phyloP scores from a whole-genome alignment of 345 rosid species.

The Moricandia moricandioides region DNA sequence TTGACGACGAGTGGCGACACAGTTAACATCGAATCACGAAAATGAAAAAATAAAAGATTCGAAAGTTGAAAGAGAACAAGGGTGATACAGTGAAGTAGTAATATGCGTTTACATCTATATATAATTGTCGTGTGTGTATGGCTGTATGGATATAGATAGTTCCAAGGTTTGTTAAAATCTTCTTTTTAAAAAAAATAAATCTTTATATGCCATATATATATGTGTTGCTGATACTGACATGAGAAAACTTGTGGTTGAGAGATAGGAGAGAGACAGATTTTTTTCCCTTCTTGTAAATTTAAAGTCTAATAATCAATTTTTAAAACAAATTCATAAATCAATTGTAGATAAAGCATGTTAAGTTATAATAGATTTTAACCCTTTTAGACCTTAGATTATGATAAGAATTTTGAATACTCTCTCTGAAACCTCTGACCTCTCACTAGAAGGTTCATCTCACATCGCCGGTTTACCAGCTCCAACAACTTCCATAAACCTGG shows the following conservation, averaged over 20 bases:
- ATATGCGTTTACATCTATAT: background rate
- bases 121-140: conserved; percentile 12
- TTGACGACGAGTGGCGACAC: conserved; percentile 54
- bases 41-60: conserved; percentile 3
- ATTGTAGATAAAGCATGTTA: background rate
- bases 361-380: background rate
- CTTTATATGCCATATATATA: background rate
- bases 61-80: conserved; percentile 22
- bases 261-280: background rate
- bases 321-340: background rate
- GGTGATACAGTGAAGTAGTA: conserved; percentile 23
- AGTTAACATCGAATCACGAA: conserved; percentile 61
- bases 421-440: too few species aligned
- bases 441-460: too few species aligned
- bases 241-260: conserved; percentile 36
- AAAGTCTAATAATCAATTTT: background rate
- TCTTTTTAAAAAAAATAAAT: too few species aligned
- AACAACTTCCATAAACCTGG: too few species aligned
- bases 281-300: background rate
- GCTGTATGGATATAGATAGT: conserved; percentile 31
- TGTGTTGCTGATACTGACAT: conserved; percentile 30
- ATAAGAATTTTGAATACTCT: too few species aligned
- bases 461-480: too few species aligned
- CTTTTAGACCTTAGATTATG: background rate
- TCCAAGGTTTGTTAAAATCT: background rate